Conservation (phyloP, 2,329 filamentous ascomycete species). For the Coniella vitis region DNA sequence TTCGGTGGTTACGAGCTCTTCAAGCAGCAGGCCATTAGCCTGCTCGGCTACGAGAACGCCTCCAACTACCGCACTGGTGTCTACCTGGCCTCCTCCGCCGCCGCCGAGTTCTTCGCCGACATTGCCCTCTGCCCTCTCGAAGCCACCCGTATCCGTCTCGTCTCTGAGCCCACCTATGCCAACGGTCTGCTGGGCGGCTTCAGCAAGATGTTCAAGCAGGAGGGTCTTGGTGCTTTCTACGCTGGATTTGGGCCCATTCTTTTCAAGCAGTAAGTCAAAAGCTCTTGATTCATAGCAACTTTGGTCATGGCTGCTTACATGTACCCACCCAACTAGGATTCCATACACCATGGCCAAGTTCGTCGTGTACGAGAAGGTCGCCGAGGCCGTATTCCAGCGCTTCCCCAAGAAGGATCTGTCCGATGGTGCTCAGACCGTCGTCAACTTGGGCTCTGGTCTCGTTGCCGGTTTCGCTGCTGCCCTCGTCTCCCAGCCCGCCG, state of each 20-base stretch:
- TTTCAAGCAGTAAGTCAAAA: conserved; percentile 62
- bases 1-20: conserved; percentile 95
- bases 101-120: conserved; percentile 65
- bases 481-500: conserved; percentile 65
- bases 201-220: conserved; percentile 73
- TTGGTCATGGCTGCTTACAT: background rate
- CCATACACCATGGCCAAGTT: conserved; percentile 22
- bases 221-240: conserved; percentile 84
- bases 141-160: conserved; percentile 89
- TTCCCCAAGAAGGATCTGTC: conserved; percentile 24
- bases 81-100: conserved; percentile 65
- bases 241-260: conserved; percentile 83
- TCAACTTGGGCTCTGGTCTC: conserved; percentile 66
- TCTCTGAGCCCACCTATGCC: conserved; percentile 81
- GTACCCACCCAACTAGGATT: conserved; percentile 14
- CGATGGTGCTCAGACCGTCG: conserved; percentile 38
- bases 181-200: conserved; percentile 73
- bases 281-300: background rate
- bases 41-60: conserved; percentile 70
- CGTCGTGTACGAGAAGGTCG: conserved; percentile 21
- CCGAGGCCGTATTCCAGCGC: conserved; percentile 16
- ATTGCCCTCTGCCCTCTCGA: conserved; percentile 86
- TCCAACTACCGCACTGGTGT: conserved; percentile 73
- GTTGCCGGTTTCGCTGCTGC: conserved; percentile 68
- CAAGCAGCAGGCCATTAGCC: conserved; percentile 84